Conservation (phyloP, 345 rosid genomes). For the Populus pruinosa region DNA sequence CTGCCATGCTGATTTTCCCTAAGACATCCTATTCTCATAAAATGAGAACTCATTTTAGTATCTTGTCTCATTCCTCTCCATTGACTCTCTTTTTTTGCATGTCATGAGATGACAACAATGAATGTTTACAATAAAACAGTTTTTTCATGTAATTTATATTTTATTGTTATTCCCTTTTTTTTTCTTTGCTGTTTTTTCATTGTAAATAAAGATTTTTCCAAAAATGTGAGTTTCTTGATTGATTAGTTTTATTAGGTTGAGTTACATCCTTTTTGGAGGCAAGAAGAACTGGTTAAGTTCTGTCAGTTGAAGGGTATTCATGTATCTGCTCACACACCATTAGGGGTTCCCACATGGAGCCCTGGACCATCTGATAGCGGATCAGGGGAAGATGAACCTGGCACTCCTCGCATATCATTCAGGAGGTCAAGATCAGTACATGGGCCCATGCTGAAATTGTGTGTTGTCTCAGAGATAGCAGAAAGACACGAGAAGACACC, state of each 20-base stretch:
- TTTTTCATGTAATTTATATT: not conserved
- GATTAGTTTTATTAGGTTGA: constrained; percentile 40
- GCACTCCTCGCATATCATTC: constrained; percentile 60
- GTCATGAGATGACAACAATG: not conserved
- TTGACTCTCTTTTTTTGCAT: not conserved
- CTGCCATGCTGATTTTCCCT: not conserved
- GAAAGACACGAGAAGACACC: constrained; percentile 49
- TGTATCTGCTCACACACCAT: constrained; percentile 68
- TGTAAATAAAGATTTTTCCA: not conserved
- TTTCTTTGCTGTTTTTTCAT: not conserved
- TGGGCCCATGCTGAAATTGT: constrained; percentile 64
- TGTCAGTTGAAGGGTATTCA: constrained; percentile 56
- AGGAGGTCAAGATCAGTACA: constrained; percentile 65
- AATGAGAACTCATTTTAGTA: not conserved
- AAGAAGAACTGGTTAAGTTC: constrained; percentile 59
- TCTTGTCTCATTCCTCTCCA: not conserved
- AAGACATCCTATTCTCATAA: not conserved
- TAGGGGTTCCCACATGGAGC: constrained; percentile 55
- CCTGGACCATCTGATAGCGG: constrained; percentile 55
- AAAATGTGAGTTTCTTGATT: constrained; percentile 11
- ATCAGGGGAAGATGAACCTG: constrained; percentile 62
- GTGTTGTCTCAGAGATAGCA: constrained; percentile 53
- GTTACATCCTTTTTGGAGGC: constrained; percentile 70
- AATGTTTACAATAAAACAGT: not conserved
- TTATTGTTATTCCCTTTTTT: not conserved